Evolutionary conservation across 768 basidiomycete genomes (phyloP).

Genomic region (Mycena alexandri): DNA sequence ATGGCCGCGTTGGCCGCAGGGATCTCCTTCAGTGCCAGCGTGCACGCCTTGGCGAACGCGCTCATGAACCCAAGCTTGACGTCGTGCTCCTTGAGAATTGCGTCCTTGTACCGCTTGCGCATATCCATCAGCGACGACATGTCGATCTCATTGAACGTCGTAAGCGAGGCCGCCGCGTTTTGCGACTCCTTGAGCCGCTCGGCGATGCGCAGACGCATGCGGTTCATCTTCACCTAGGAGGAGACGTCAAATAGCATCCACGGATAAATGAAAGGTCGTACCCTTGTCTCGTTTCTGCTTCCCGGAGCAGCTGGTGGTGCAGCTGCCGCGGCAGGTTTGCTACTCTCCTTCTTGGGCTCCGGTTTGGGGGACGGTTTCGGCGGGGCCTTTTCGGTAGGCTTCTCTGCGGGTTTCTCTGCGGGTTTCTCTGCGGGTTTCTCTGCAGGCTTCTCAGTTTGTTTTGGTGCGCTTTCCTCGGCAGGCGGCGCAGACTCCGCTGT

Average conservation of each 20-base stretch:
- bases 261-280: conserved; percentile 42
- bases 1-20: conserved; percentile 95
- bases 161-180: conserved; percentile 95
- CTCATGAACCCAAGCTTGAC: conserved; percentile 99
- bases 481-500: conserved; percentile 46
- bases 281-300: conserved; percentile 87
- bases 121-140: conserved; percentile 96
- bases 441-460: conserved; percentile 45
- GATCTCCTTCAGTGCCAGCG: conserved; percentile 90
- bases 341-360: conserved; percentile 45
- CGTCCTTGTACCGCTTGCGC: conserved; percentile 95
- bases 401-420: conserved; percentile 52
- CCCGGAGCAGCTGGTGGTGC: conserved; percentile 54
- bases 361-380: conserved; percentile 25
- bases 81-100: conserved; percentile 89
- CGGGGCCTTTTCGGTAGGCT: conserved; percentile 46
- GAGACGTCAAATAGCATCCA: conserved; percentile 3
- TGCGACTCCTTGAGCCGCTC: conserved; percentile 98
- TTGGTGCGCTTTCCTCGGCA: conserved; percentile 47
- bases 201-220: conserved; percentile 97
- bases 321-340: conserved; percentile 41
- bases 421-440: conserved; percentile 60
- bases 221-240: conserved; percentile 95
- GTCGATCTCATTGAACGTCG: conserved; percentile 99
- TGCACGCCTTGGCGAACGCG: conserved; percentile 91